These are phyloP conservation scores for Eimeria sp. DNA, from an alignment of 169 alveolate genomes.

Conservation along the genomic window DNA sequence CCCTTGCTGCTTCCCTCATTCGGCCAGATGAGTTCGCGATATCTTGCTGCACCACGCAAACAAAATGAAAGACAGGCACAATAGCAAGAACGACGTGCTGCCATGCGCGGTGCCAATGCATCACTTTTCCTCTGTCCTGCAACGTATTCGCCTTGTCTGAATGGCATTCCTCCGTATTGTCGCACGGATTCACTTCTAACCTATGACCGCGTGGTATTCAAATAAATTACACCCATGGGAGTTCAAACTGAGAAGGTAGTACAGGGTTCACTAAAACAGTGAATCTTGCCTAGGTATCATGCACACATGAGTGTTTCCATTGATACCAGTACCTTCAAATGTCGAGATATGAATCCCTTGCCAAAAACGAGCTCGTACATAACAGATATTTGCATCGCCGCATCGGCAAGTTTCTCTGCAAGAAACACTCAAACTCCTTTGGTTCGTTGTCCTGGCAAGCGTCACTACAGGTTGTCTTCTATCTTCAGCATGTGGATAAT, in stretches of 20 bases:
- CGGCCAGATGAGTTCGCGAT: conserved; percentile 66
- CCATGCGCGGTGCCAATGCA: not conserved
- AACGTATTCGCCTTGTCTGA: not conserved
- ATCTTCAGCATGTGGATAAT: not conserved
- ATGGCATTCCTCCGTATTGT: too few species aligned
- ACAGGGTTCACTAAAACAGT: not conserved
- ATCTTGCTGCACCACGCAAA: conserved; percentile 53
- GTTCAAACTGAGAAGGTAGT: not conserved
- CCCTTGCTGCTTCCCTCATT: conserved; percentile 65
- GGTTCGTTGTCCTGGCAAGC: not conserved
- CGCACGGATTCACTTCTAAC: too few species aligned
- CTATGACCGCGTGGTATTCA: not conserved
- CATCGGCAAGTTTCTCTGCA: conserved; percentile 79
- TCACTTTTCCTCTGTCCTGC: not conserved
- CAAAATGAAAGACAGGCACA: not conserved
- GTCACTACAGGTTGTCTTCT: not conserved
- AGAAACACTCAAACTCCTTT: not conserved
- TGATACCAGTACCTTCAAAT: conserved; percentile 27
- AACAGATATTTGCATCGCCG: conserved; percentile 72
- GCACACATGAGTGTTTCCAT: not conserved
- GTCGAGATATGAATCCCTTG: conserved; percentile 52
- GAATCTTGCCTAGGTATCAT: not conserved
- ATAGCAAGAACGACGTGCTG: not conserved
- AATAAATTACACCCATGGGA: not conserved
- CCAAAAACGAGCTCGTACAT: conserved; percentile 72